Evolutionary conservation across 1,139 yeast species (phyloP), one percentile per base, ranked within the genome.

Genomic region (Kodamaea ohmeri): DNA sequence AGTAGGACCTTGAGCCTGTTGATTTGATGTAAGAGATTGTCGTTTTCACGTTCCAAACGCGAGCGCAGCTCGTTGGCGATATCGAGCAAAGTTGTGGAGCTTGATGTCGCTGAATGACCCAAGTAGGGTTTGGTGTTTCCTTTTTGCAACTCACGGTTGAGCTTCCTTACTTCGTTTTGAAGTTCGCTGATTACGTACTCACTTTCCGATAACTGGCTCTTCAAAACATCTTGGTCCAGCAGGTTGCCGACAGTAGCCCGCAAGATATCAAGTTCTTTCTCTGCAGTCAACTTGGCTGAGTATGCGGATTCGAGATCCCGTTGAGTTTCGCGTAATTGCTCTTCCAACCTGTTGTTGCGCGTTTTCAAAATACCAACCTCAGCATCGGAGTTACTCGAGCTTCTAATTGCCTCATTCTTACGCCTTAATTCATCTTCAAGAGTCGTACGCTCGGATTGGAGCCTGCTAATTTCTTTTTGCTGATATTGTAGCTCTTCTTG

Each of bases 371-470:
- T 25, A 6, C 41, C 44, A 9, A 45, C 34, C 29, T 47, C 44
- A 14, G 32, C 29, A 5, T 43, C 35, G 3, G 39, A 39, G 12
- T 36, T 39, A 16, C 39, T 29, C 21, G 36, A 35, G 18, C 37
- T 38, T 27, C 43, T 37, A n/a, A n/a, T n/a, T n/a, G n/a, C n/a
- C n/a, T n/a, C n/a, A n/a, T n/a, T n/a, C 29, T 40, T 45, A 21
- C 30, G 35, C 3, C 32, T 37, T 6, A 47, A 14, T 12, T 44
- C 50, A 22, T 44, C 45, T 32, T 47, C 50, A 16, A 47, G 37
- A 5, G 37, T 20, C 6, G 38, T 34, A 13, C 37, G 22, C 13
- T 38, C 33, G 9, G 29, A 20, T 13, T 34, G 35, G 27, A 32
- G 37, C 16, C 14, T 22, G 17, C 21, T 18, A 7, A 34, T 9